Evolutionary conservation across 495 filamentous ascomycete species (phyloP), one percentile per base, ranked within the genome.

Genomic region (Letharia columbiana): DNA sequence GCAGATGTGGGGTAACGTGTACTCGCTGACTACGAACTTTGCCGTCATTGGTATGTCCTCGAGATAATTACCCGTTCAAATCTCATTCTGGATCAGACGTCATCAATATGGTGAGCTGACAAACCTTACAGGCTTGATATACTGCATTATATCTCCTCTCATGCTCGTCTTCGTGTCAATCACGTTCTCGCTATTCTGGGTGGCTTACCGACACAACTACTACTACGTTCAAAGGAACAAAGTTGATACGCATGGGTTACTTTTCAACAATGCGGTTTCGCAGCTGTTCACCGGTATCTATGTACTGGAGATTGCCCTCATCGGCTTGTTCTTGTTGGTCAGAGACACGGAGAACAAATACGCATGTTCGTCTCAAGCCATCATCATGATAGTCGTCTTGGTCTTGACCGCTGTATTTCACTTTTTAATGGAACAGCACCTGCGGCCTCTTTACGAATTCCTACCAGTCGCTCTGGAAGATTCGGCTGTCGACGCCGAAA

Each of bases 391-490:
- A 66, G 79, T 94, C 31, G 81, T 86, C n/a, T 72, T 86, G 1
- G 71, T 87, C 63, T 78, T 90, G 58, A 98, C 94, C 0, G 75
- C 82, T n/a, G 72, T 90, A 17, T 98, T 87, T 70, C 94, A 98
- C 74, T 77, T 85, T 66, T 80, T 92, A 2, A 80, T 98, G 47
- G 95, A 94, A 72, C 75, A 82, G 31, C 87, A 91, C 13, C 96
- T 98, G 65, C 84, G 85, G 3, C 92, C 94, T 31, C 81, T 98
- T 54, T 87, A 95, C 72, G 85, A 86, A 35, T 96, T 96, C 73
- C 77, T 98, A 50, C 94, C 94, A 1, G 93, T 98, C 70, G 96
- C 94, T 0, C 81, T 98, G 58, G 94, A 98, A 74, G 94, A 98
- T 70, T 89, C 93, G 62, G 94, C 94, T 3, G 90, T 92, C 20